phyloP scores from a whole-genome alignment of 148 eudicot species.

The Spergularia marina region DNA sequence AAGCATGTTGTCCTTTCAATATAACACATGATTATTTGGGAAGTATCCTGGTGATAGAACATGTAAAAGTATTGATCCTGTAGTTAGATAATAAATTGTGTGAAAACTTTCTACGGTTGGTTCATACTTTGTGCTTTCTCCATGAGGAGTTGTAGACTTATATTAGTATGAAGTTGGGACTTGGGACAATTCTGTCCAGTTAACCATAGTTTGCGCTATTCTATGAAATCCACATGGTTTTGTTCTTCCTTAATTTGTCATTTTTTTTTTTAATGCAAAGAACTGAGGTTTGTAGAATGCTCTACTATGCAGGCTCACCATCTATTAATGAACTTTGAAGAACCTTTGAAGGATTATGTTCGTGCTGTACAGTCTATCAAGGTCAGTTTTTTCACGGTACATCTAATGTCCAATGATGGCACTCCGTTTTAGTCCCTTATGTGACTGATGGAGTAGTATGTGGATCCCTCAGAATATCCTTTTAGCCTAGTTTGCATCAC shows the following conservation, averaged over 20 bases:
- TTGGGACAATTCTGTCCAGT: not conserved
- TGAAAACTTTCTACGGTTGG: too few relatives aligned
- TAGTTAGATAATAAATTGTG: too few relatives aligned
- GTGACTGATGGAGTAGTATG: not conserved
- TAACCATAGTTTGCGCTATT: not conserved
- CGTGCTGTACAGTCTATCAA: slow-evolving; percentile 96
- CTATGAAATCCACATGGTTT: slow-evolving; percentile 3
- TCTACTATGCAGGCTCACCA: slow-evolving; percentile 64
- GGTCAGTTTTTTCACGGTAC: slow-evolving; percentile 38
- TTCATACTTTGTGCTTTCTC: not conserved
- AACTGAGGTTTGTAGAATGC: not conserved
- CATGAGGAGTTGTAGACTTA: not conserved
- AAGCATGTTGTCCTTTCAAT: too few relatives aligned
- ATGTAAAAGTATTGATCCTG: too few relatives aligned
- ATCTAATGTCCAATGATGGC: not conserved
- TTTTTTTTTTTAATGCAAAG: not conserved
- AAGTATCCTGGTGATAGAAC: too few relatives aligned
- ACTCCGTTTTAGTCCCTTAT: not conserved
- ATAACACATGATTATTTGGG: too few relatives aligned
- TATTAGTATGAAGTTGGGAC: not conserved
- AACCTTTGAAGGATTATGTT: slow-evolving; percentile 94
- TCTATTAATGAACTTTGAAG: slow-evolving; percentile 93
- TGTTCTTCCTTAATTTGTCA: not conserved
- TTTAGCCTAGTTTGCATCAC: not conserved
- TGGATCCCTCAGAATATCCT: not conserved